Base-by-base conservation (phyloP, 371 early-diverging fungal genomes). In the Apophysomyces trapeziformis region DNA sequence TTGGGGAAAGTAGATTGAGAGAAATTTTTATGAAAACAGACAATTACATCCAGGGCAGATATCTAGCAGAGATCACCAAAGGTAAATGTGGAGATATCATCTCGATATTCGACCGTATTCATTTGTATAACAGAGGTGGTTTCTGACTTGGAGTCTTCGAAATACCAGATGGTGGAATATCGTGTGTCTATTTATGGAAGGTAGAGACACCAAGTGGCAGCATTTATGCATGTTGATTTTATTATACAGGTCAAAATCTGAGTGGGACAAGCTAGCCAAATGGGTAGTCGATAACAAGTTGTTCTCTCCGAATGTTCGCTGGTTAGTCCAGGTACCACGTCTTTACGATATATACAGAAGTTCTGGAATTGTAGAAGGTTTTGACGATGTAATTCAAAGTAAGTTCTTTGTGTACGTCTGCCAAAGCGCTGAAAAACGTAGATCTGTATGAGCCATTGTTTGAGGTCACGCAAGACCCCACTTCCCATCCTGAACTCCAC, bases 1-100 rank as follows among this genome's bases (percentile, higher is more conserved):
- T 95, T 41, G 97, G 97, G 18, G 88, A 89, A 64, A 85, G 85
- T 60, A 78, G 87, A 66, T 64, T 89, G 67, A 79, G 96, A 67
- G 95, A 94, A 71, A 94, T 96, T 60, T 96, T 96, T 65, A 82
- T 97, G 83, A 99, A 99, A 83, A 95, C 98, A 0, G 99, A 99
- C 75, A 99, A 99, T 77, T 92, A 85, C 65, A 92, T 97, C 64
- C 70, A 92, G 6, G 99, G 99, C 13, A 79, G 88, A 26, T 99
- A 95, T 75, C 78, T 99, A 50, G 97, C 98, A 8, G 96, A 99
- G 57, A 84, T 99, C 54, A 97, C 98, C 45, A 95, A 96, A 71
- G 91, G 89, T 88, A 66, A 50, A 65, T 32, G 5, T 3, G n/a
- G 12, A 13, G 38, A 38, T 26, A 50, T 18, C 16, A 16, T 32